phyloP scores from a whole-genome alignment of 73 alveolate genomes.

The Paramecium pentaurelia region DNA sequence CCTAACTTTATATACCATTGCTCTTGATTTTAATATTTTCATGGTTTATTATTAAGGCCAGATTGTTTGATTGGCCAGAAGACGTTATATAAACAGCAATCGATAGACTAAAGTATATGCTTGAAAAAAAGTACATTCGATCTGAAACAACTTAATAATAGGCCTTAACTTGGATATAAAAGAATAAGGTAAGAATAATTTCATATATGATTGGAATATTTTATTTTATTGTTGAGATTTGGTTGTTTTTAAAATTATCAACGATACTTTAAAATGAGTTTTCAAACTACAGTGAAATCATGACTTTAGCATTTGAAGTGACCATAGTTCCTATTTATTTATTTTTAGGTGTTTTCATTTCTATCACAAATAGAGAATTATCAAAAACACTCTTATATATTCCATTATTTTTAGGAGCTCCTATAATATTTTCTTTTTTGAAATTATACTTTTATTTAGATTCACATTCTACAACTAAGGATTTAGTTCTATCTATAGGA shows the following conservation, averaged over 20 bases:
- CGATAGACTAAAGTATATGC: background rate
- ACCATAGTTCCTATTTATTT: background rate
- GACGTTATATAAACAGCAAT: background rate
- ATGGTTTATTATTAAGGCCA: slow-evolving; percentile 36
- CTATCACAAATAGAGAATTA: background rate
- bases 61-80: slow-evolving; percentile 14
- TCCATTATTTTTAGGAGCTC: slow-evolving; percentile 33
- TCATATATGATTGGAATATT: slow-evolving; percentile 5
- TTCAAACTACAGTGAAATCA: background rate
- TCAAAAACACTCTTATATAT: background rate
- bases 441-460: background rate
- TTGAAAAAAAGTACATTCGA: background rate
- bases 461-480: background rate
- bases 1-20: background rate
- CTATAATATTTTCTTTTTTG: background rate
- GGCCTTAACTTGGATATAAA: background rate
- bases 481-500: background rate
- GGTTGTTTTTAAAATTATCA: background rate
- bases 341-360: background rate
- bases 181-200: background rate
- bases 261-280: background rate
- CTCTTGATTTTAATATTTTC: slow-evolving; percentile 4
- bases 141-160: background rate
- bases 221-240: background rate
- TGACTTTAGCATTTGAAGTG: slow-evolving; percentile 1